phyloP scores from a whole-genome alignment of 768 basidiomycete species.

The Chalciporus piperatus region DNA sequence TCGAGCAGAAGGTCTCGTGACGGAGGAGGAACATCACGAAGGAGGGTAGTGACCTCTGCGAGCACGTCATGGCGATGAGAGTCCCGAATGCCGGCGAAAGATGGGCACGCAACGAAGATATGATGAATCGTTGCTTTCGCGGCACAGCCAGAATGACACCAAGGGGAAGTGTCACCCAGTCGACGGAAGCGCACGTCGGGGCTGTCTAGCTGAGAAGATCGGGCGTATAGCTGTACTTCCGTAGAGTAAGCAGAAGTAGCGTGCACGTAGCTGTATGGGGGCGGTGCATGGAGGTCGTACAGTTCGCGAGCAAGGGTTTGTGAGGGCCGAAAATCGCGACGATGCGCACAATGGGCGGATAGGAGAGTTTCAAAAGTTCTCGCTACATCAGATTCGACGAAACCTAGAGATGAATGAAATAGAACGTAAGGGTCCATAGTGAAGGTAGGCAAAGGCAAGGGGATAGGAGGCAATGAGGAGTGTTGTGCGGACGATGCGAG shows the following conservation, averaged over 20 bases:
- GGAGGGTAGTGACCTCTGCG: too few species aligned
- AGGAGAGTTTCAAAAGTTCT: too few species aligned
- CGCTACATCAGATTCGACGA: background rate
- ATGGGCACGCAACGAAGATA: too few species aligned
- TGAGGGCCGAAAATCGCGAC: background rate
- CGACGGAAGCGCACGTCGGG: background rate
- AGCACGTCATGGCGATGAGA: too few species aligned
- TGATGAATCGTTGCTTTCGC: too few species aligned
- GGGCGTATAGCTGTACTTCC: constrained; percentile 18
- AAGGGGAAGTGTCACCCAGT: background rate
- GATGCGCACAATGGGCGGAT: too few species aligned
- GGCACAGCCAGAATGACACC: too few species aligned
- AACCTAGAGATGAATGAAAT: background rate
- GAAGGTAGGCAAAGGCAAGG: background rate
- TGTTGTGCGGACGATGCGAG: background rate
- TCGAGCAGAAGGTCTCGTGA: too few species aligned
- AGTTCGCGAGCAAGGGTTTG: background rate
- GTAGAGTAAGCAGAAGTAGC: constrained; percentile 21
- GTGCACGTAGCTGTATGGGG: constrained; percentile 11
- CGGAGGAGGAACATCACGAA: too few species aligned
- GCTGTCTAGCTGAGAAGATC: constrained; percentile 22
- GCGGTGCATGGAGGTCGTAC: background rate
- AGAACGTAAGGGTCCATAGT: background rate
- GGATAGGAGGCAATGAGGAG: background rate
- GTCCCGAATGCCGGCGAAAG: too few species aligned